Base-by-base conservation (phyloP, 1,284 basidiomycete genomes). In the Cutaneotrichosporon sp. region DNA sequence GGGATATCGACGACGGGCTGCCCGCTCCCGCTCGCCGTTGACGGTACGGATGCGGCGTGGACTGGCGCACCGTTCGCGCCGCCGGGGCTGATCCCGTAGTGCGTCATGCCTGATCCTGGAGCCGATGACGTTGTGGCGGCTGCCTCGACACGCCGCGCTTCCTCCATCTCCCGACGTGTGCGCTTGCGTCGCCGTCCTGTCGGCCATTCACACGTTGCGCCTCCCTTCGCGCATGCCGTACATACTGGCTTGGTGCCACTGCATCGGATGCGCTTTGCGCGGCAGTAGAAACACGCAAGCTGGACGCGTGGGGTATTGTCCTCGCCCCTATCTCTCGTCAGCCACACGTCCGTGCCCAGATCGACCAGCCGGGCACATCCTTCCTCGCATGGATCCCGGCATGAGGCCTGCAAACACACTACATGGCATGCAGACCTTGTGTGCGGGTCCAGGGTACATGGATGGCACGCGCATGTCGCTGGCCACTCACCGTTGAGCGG, bases 121-220 rank as follows among this genome's bases (percentile, higher is more conserved):
- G 36, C 18, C 4, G 55, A 14, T 26, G 55, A 22, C 14, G 26
- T 38, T 5, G 55, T 21, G 4, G 22, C 55, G 2, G 38, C 22
- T 18, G 55, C 55, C 34, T 56, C 55, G 21, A 11, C 38, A 5
- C 70, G 68, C 32, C 76, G 74, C 21, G 80, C 81, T 56, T 77
- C 80, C 61, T 81, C 79, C 81, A 82, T 82, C 70, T 82, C 79
- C 34, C 77, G 78, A 31, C 80, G 67, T 26, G 81, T 82, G 52
- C 81, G 69, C 69, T 81, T 81, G 56, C 77, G 73, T 21, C 76
- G 72, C 26, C 81, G 69, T 5, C 77, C 79, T 7, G 73, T 69
- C 0, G 81, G 81, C 78, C 79, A 82, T 56, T 76, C 73, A 64
- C 81, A 82, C 21, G 68, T 67, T 10, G 75, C 75, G 10, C 71